These are phyloP conservation scores for Pythium aphanidermatum DNA, from an alignment of 352 stramenopile species.

Conservation along the genomic window DNA sequence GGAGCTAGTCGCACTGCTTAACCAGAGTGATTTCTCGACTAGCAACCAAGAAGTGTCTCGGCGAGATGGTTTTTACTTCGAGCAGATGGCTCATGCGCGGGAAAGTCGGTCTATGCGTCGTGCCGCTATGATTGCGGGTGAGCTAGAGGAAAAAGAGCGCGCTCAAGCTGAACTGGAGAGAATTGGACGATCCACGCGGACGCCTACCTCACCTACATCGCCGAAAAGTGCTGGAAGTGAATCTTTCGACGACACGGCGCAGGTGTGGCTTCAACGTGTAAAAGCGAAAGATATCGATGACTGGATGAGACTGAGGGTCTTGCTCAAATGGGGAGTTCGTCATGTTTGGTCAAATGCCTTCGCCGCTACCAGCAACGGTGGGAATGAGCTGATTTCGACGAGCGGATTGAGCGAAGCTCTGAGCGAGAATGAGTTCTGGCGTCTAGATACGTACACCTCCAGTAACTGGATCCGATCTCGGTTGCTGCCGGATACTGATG, in stretches of 20 bases:
- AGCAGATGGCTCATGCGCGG: conserved; percentile 74
- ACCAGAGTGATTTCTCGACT: conserved; percentile 45
- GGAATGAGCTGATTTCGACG: conserved; percentile 7
- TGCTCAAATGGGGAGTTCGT: conserved; percentile 75
- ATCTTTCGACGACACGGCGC: conserved; percentile 9
- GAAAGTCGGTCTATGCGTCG: conserved; percentile 60
- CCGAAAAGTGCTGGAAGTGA: neutral
- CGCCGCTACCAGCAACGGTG: neutral
- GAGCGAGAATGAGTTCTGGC: conserved; percentile 69
- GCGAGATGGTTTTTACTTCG: conserved; percentile 78
- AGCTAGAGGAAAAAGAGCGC: conserved; percentile 57
- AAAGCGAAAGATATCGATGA: conserved; percentile 83
- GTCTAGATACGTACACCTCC: conserved; percentile 79
- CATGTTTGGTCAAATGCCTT: conserved; percentile 55
- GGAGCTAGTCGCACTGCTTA: conserved; percentile 47
- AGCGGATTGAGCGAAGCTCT: conserved; percentile 17
- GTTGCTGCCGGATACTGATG: conserved; percentile 72
- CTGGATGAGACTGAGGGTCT: conserved; percentile 77
- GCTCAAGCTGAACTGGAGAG: conserved; percentile 59
- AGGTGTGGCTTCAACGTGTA: conserved; percentile 77
- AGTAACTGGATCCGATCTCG: conserved; percentile 84
- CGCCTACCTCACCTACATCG: conserved; percentile 2
- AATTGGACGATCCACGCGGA: conserved; percentile 59
- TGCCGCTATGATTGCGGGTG: conserved; percentile 41
- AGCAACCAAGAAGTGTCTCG: conserved; percentile 76